Percentiles rank a stretch among this genome's conserved stretches.
Conservation (phyloP, 768 basidiomycete genomes). For the Coprinopsis strossmayeri region DNA sequence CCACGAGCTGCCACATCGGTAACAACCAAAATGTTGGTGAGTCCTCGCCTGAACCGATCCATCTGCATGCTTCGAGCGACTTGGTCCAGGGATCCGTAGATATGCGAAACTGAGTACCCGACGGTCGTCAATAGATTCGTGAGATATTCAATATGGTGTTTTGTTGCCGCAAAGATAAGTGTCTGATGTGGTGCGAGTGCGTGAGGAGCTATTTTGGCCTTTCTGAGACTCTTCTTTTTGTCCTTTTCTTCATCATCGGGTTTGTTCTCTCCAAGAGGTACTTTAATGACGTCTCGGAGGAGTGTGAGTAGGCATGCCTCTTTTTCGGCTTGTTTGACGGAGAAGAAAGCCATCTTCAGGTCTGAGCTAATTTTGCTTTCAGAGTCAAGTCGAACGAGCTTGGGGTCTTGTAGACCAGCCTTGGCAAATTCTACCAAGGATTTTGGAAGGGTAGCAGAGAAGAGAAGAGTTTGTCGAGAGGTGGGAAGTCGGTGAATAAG, state of each 20-base stretch:
- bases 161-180: conserved; percentile 91
- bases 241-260: conserved; percentile 21
- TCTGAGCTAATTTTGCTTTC: conserved; percentile 95
- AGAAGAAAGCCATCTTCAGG: conserved; percentile 91
- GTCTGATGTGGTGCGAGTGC: conserved; percentile 79
- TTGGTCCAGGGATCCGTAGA: conserved; percentile 95
- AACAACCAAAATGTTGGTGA: conserved; percentile 83
- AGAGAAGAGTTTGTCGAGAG: conserved; percentile 86
- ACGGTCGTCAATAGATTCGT: conserved; percentile 67
- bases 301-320: conserved; percentile 84
- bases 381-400: conserved; percentile 91
- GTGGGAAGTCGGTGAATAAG: conserved; percentile 85
- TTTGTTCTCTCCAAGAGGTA: conserved; percentile 49
- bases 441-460: conserved; percentile 95
- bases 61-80: conserved; percentile 84
- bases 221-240: conserved; percentile 37
- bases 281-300: conserved; percentile 80
- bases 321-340: conserved; percentile 88
- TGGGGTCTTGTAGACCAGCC: conserved; percentile 89
- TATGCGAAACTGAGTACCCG: conserved; percentile 87
- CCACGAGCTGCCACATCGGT: conserved; percentile 98
- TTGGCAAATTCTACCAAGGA: conserved; percentile 98
- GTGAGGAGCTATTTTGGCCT: conserved; percentile 46
- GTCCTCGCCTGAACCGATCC: conserved; percentile 78
- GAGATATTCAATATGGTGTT: conserved; percentile 98